These are phyloP conservation scores for Suaeda aralocaspica DNA, from an alignment of 148 eudicot genomes.

Conservation along the genomic window DNA sequence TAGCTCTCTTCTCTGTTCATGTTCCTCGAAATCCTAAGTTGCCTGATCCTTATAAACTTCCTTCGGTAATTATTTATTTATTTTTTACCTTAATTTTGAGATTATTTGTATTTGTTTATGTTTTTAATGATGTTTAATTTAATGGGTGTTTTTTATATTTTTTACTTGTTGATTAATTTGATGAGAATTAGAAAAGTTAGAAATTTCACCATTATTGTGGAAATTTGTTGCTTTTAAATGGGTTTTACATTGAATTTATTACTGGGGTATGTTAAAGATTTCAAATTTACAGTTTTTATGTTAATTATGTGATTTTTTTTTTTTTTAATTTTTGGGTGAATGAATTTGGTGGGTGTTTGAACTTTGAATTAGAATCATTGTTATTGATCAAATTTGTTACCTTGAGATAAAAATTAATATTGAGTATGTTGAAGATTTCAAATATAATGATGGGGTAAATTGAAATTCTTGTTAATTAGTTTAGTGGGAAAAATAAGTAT, in stretches of 20 bases:
- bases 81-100: neutral
- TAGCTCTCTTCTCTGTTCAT: conserved; percentile 61
- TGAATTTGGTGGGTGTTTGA: too few relatives aligned
- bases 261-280: too few relatives aligned
- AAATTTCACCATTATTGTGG: too few relatives aligned
- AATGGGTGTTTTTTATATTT: neutral
- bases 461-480: conserved; percentile 1
- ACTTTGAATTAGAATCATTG: too few relatives aligned
- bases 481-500: too few relatives aligned
- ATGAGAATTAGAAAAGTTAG: too few relatives aligned
- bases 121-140: neutral
- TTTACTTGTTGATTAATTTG: neutral
- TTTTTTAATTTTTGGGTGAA: neutral
- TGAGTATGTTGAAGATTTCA: neutral
- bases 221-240: too few relatives aligned
- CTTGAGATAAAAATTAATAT: neutral
- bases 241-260: too few relatives aligned
- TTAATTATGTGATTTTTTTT: too few relatives aligned
- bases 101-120: neutral
- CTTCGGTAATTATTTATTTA: conserved; percentile 36
- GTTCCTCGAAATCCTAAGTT: conserved; percentile 43
- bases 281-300: too few relatives aligned
- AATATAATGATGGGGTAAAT: conserved; percentile 3
- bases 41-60: conserved; percentile 58
- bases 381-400: neutral